Evolutionary conservation across 2,329 filamentous ascomycete species (phyloP).

Genomic region (Penicillium sp.): DNA sequence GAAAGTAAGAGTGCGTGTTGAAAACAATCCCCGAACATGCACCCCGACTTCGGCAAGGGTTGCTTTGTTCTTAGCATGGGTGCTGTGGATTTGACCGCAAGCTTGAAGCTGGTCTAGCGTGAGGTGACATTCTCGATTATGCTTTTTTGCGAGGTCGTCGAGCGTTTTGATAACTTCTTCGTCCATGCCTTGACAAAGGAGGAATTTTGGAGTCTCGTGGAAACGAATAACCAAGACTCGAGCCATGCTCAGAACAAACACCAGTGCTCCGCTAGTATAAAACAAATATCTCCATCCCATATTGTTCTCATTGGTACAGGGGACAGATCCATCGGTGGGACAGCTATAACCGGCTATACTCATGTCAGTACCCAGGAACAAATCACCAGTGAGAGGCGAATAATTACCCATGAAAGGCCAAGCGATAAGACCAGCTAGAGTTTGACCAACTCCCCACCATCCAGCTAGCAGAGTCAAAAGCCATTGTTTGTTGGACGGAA

Average conservation of each 20-base stretch:
- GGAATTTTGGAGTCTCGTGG: slow-evolving; percentile 21
- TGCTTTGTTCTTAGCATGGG: slow-evolving; percentile 38
- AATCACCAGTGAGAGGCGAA: not conserved
- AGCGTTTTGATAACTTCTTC: slow-evolving; percentile 18
- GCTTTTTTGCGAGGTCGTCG: slow-evolving; percentile 41
- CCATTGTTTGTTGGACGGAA: slow-evolving; percentile 23
- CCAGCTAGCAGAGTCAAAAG: slow-evolving; percentile 21
- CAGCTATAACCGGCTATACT: slow-evolving; percentile 18
- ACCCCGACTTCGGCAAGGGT: slow-evolving; percentile 46
- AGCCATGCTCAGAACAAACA: slow-evolving; percentile 18
- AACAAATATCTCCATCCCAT: slow-evolving; percentile 24
- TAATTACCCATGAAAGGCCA: slow-evolving; percentile 19
- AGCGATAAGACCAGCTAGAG: slow-evolving; percentile 19
- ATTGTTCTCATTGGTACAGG: slow-evolving; percentile 22
- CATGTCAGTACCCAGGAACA: not conserved
- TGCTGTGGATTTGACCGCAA: slow-evolving; percentile 44
- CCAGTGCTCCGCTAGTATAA: slow-evolving; percentile 18
- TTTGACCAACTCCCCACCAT: slow-evolving; percentile 24
- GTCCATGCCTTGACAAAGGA: slow-evolving; percentile 20
- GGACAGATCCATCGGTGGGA: slow-evolving; percentile 12
- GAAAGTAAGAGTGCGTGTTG: slow-evolving; percentile 61
- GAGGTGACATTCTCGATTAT: slow-evolving; percentile 56
- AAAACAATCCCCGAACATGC: slow-evolving; percentile 69
- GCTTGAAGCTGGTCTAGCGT: slow-evolving; percentile 54
- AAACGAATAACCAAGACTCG: slow-evolving; percentile 21